These are phyloP conservation scores for Capsicum chinense DNA, from an alignment of 257 asterid genomes.

Conservation along the genomic window DNA sequence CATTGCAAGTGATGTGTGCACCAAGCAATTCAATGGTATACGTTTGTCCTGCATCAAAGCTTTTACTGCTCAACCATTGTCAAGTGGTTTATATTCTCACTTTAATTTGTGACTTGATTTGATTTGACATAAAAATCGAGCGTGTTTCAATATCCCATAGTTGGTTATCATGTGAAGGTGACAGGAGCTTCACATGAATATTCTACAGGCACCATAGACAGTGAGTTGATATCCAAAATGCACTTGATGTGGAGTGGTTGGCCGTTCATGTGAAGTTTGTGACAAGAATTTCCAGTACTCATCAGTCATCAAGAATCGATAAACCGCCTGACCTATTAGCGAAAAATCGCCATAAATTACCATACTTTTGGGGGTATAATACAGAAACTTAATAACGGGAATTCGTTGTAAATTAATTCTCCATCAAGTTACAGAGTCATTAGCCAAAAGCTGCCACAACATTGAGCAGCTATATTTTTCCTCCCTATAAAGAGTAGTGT, in stretches of 20 bases:
- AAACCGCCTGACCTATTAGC: not conserved
- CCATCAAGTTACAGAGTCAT: no score
- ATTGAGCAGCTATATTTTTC: no score
- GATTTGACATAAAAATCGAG: not conserved
- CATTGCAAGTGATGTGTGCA: not conserved
- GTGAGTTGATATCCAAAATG: not conserved
- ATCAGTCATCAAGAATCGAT: not conserved
- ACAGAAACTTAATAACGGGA: no score
- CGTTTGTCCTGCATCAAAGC: no score
- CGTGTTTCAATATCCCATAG: not conserved
- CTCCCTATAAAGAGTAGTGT: no score
- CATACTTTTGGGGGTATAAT: no score
- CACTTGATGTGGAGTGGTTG: not conserved
- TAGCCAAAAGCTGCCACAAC: no score
- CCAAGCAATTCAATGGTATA: no score
- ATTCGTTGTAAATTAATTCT: no score
- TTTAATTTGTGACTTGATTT: no score
- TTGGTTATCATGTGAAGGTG: not conserved
- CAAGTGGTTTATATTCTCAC: no score
- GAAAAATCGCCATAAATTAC: not conserved
- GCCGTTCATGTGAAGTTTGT: not conserved
- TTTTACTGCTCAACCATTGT: no score
- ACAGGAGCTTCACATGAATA: not conserved
- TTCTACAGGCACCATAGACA: not conserved
- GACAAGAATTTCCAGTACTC: not conserved